Base-by-base conservation (phyloP, 2,329 filamentous ascomycete genomes). In the Talaromyces albobiverticillius region DNA sequence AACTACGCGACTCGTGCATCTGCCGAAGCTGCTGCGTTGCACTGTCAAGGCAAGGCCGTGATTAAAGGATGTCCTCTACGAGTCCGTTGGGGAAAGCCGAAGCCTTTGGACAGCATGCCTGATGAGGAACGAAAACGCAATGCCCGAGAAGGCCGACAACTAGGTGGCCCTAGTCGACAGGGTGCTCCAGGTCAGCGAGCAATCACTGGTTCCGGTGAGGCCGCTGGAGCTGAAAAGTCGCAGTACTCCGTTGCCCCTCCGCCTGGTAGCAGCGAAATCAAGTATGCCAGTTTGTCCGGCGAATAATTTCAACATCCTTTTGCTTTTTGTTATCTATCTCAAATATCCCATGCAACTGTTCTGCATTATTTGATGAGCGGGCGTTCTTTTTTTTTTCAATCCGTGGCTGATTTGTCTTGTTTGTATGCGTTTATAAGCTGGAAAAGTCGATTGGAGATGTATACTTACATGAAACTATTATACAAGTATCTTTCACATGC, bases 21-120 rank as follows among this genome's bases (percentile, higher is more conserved):
- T 1, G 94, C 95, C 0, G 94, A 99, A 73, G 85, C 82, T 55
- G 95, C 95, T 0, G 90, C 94, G 0, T 84, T 84, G 31, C 84
- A 89, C 18, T 93, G 90, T 62, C 88, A 96, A 70, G 94, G 95
- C 5, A 88, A 88, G 58, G 90, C 91, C 0, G 84, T 97, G 6
- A 89, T 99, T 63, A 86, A 91, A 32, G 94, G 94, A 3, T 96
- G 93, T 63, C 94, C 94, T 0, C 73, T 99, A 57, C 81, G 93
- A 29, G 85, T 99, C 16, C 86, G 91, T 59, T 99, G 94, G 94
- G 93, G 92, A 14, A 87, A 89, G 67, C 93, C 95, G 14, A 94
- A 91, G 76, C 88, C 93, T 1, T 80, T 99, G 53, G 94, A 96
- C 54, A 95, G 84, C 22, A 88, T 97, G 85, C 89, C 95, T 59